These are phyloP conservation scores for Pulveroboletus ravenelii DNA, from an alignment of 768 basidiomycete species.

Conservation along the genomic window DNA sequence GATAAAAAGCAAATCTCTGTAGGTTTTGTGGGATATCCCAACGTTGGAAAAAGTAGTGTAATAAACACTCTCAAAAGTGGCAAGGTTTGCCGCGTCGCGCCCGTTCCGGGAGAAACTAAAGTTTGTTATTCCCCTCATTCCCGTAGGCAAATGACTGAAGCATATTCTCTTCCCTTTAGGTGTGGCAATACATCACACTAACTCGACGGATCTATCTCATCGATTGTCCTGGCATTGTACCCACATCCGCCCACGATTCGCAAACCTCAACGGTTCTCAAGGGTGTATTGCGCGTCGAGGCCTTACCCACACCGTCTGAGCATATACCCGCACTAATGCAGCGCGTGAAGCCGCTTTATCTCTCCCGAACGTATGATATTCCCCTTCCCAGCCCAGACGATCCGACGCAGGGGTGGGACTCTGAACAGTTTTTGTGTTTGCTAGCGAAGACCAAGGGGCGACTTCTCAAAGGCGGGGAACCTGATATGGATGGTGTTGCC, in stretches of 20 bases:
- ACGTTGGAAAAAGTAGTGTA: constrained; percentile 95
- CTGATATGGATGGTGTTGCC: constrained; percentile 85
- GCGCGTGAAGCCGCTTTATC: constrained; percentile 90
- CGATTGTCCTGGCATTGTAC: constrained; percentile 98
- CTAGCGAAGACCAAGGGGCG: constrained; percentile 91
- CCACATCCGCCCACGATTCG: constrained; percentile 85
- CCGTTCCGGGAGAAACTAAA: constrained; percentile 97
- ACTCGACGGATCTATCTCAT: constrained; percentile 97
- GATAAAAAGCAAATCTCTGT: constrained; percentile 99
- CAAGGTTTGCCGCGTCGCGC: constrained; percentile 95
- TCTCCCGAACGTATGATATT: constrained; percentile 79
- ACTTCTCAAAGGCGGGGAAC: constrained; percentile 90
- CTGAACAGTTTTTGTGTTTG: constrained; percentile 76
- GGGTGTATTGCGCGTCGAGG: constrained; percentile 94
- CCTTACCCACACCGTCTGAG: constrained; percentile 85
- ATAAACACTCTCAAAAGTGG: constrained; percentile 98
- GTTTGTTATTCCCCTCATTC: constrained; percentile 19
- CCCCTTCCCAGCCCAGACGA: constrained; percentile 57
- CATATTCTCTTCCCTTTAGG: constrained; percentile 30
- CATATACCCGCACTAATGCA: constrained; percentile 85
- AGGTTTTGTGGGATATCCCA: constrained; percentile 96
- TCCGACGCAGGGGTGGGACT: constrained; percentile 51
- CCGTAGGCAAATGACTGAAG: neutral
- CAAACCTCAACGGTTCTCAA: constrained; percentile 92
- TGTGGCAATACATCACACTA: constrained; percentile 99